Evolutionary conservation across 1,284 basidiomycete species (phyloP).

Genomic region (Apiotrichum akiyoshidainum): DNA sequence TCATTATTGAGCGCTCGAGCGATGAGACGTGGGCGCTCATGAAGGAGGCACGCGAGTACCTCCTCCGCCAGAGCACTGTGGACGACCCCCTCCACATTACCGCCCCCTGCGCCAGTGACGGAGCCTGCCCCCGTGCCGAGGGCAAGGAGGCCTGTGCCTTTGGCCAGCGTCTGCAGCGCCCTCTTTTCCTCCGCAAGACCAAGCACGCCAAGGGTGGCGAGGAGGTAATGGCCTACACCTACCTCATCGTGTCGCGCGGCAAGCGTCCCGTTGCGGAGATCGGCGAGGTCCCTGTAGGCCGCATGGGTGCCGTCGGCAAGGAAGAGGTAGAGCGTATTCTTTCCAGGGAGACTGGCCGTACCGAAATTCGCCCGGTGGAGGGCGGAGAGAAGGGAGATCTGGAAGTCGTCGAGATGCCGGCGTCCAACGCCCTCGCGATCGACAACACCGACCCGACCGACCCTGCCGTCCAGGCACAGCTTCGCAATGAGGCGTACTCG

Average conservation of each 20-base stretch:
- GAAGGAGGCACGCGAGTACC: conserved; percentile 73
- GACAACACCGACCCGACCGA: neutral
- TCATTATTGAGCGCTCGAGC: conserved; percentile 82
- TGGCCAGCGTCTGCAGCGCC: conserved; percentile 79
- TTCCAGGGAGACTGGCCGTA: conserved; percentile 27
- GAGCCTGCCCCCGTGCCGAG: conserved; percentile 64
- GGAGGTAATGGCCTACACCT: conserved; percentile 83
- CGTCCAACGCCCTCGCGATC: neutral
- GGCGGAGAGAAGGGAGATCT: conserved; percentile 31
- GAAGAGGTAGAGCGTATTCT: conserved; percentile 30
- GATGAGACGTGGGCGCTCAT: conserved; percentile 74
- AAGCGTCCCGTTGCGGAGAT: conserved; percentile 55
- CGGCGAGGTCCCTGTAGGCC: conserved; percentile 12
- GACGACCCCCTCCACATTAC: conserved; percentile 35
- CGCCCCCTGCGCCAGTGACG: conserved; percentile 84
- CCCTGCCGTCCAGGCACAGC: conserved; percentile 15
- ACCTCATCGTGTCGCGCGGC: conserved; percentile 83
- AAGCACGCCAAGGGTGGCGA: conserved; percentile 80
- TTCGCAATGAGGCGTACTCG: conserved; percentile 57
- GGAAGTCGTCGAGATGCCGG: conserved; percentile 22
- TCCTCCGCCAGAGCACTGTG: conserved; percentile 55
- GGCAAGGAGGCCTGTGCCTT: conserved; percentile 68
- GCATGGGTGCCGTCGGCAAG: conserved; percentile 37
- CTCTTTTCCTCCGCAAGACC: conserved; percentile 76
- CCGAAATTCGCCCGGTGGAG: conserved; percentile 35